Conservation (phyloP, 768 basidiomycete species). For the button mushroom (Agaricus bisporus) region DNA sequence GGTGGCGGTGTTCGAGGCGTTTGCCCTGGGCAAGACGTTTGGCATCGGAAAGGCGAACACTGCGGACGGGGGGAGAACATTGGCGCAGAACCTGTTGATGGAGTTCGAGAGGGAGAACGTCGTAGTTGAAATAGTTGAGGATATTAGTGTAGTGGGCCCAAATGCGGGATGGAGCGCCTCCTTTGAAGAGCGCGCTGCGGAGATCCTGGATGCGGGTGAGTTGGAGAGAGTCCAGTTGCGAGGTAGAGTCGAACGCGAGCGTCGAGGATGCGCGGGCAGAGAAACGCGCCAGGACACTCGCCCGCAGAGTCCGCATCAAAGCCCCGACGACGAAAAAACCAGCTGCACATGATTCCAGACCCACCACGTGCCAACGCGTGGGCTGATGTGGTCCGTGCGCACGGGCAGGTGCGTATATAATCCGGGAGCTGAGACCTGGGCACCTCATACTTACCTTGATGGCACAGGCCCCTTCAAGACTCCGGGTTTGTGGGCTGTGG, state of each 20-base stretch:
- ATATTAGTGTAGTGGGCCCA: slow-evolving; percentile 64
- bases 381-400: slow-evolving; percentile 8
- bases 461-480: slow-evolving; percentile 13
- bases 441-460: slow-evolving; percentile 16
- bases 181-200: slow-evolving; percentile 24
- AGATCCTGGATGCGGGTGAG: slow-evolving; percentile 18
- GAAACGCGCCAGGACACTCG: not conserved
- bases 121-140: slow-evolving; percentile 39
- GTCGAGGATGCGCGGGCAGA: not conserved
- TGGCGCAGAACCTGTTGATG: slow-evolving; percentile 67
- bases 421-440: not conserved
- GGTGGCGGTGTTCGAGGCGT: slow-evolving; percentile 34
- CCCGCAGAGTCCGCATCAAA: too few relatives aligned
- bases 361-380: not conserved
- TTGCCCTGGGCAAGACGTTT: slow-evolving; percentile 33
- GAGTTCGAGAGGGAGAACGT: slow-evolving; percentile 51
- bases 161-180: slow-evolving; percentile 41
- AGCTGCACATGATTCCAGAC: not conserved
- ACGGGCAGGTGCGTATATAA: not conserved
- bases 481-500: slow-evolving; percentile 13
- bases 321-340: not conserved
- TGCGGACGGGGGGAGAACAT: slow-evolving; percentile 44
- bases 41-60: slow-evolving; percentile 40
- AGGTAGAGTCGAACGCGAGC: not conserved
- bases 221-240: not conserved